A percentile compares a stretch with the other conserved stretches of the same genome.
Evolutionary conservation across 164 flowering plant species (phyloP).

Genomic region (Magnolia changhungtana): DNA sequence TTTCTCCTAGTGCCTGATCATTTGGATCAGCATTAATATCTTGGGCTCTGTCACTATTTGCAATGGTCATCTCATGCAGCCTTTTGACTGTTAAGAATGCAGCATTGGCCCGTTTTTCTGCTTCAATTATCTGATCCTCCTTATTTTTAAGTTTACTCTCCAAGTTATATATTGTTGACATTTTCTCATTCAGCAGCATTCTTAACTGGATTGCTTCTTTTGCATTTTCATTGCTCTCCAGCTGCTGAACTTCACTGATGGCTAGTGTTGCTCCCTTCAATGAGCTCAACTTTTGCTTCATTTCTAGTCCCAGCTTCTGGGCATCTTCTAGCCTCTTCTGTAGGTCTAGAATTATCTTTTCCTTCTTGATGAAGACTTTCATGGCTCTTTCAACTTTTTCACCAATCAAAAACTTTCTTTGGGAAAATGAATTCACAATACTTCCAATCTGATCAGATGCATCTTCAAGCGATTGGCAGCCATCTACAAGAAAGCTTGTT

Average conservation of each 20-base stretch:
- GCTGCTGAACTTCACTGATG: slow-evolving; percentile 47
- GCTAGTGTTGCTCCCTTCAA: slow-evolving; percentile 70
- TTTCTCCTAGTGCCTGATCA: slow-evolving; percentile 15
- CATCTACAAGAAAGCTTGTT: slow-evolving; percentile 63
- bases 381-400: slow-evolving; percentile 65
- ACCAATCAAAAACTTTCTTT: slow-evolving; percentile 35
- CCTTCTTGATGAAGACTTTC: slow-evolving; percentile 54
- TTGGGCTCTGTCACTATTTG: slow-evolving; percentile 2
- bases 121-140: slow-evolving; percentile 34
- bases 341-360: slow-evolving; percentile 47
- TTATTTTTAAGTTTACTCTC: slow-evolving; percentile 28
- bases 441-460: slow-evolving; percentile 57
- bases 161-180: slow-evolving; percentile 17
- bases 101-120: slow-evolving; percentile 40
- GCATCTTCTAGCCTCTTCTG: slow-evolving; percentile 63
- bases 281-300: slow-evolving; percentile 55
- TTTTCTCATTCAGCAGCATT: slow-evolving; percentile 29
- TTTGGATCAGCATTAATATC: slow-evolving; percentile 18
- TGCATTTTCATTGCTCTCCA: slow-evolving; percentile 26
- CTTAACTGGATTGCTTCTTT: slow-evolving; percentile 30
- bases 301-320: slow-evolving; percentile 41
- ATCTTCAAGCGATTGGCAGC: slow-evolving; percentile 62
- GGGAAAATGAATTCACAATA: slow-evolving; percentile 57
- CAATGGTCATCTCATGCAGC: slow-evolving; percentile 17
- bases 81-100: slow-evolving; percentile 29